These are phyloP conservation scores for Penicillium diatomitis DNA, from an alignment of 495 filamentous ascomycete genomes.

Conservation along the genomic window DNA sequence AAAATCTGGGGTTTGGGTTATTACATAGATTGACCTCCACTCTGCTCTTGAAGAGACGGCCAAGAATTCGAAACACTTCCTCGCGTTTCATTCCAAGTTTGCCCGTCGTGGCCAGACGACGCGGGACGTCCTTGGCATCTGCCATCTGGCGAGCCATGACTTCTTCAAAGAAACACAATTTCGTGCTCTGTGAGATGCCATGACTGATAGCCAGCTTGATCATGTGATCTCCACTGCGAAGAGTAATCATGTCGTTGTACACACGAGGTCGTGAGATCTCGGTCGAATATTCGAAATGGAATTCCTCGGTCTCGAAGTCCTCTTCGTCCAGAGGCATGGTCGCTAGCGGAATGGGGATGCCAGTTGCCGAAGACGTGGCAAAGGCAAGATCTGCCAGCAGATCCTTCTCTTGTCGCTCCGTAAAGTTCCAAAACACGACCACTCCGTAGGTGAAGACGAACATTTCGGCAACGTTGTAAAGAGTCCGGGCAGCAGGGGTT, in stretches of 20 bases:
- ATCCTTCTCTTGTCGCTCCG: constrained; percentile 91
- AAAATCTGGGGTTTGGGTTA: constrained; percentile 8
- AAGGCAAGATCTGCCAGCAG: constrained; percentile 94
- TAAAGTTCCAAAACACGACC: constrained; percentile 98
- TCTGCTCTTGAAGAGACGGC: constrained; percentile 80
- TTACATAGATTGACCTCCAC: constrained; percentile 98
- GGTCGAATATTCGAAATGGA: constrained; percentile 94
- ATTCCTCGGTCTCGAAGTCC: constrained; percentile 96
- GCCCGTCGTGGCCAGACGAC: constrained; percentile 78
- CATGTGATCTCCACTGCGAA: constrained; percentile 94
- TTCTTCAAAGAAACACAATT: constrained; percentile 94
- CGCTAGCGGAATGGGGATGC: constrained; percentile 49
- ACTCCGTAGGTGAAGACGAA: constrained; percentile 98
- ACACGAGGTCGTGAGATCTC: constrained; percentile 78
- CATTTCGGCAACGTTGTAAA: constrained; percentile 85
- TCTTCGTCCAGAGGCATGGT: constrained; percentile 65
- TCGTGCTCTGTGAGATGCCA: constrained; percentile 95
- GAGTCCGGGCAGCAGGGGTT: constrained; percentile 37
- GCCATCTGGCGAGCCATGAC: constrained; percentile 91
- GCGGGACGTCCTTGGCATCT: constrained; percentile 85
- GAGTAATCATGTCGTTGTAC: constrained; percentile 98
- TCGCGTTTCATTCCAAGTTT: constrained; percentile 84
- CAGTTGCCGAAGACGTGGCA: constrained; percentile 48
- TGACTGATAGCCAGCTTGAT: constrained; percentile 96
- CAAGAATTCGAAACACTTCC: constrained; percentile 87